Base-by-base conservation (phyloP, 2,329 filamentous ascomycete genomes). In the Microsporum audouinii region DNA sequence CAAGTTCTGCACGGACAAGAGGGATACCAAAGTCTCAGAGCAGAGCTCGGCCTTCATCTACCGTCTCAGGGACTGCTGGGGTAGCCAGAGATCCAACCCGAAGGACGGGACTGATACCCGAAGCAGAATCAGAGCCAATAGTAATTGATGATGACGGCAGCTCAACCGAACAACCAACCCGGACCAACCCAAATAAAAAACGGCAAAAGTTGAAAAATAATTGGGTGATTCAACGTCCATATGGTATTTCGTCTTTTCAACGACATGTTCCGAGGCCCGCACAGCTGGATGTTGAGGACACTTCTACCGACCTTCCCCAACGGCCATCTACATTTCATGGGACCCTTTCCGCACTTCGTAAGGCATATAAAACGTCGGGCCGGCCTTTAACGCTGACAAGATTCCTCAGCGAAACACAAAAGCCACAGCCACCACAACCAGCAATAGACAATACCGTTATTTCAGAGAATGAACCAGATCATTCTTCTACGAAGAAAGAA, bases 181-280 rank as follows among this genome's bases (percentile, higher is more conserved):
- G 29, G 29, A 5, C 29, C 12, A 23, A 36, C 5, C 2, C 36
- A 10, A 33, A 29, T n/a, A 58, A 45, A 58, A 33, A 10, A 31
- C 38, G 33, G 33, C 36, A 27, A n/a, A 55, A 2, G 1, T 7
- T 17, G 51, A 55, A 55, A 36, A 34, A 55, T 31, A 63, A 47
- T 60, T 75, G 73, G 71, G 63, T 75, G 27, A 62, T 73, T 57
- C 68, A 68, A 51, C 67, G 71, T 58, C 71, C 71, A 45, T 63
- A 71, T 61, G 71, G 68, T 2, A 67, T 75, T 31, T 70, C 73
- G 33, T 75, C 74, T 7, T 61, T 77, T 23, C 71, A 66, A 57
- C 68, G 73, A 60, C 71, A 69, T 41, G 65, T 61, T 57, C 66
- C 69, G 58, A 68, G 75, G 34, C 73, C 75, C 38, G 74, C 70